Evolutionary conservation across 805 yeast genomes (phyloP), one percentile per base, ranked within the genome.

Genomic region (Candida vartiovaarae): DNA sequence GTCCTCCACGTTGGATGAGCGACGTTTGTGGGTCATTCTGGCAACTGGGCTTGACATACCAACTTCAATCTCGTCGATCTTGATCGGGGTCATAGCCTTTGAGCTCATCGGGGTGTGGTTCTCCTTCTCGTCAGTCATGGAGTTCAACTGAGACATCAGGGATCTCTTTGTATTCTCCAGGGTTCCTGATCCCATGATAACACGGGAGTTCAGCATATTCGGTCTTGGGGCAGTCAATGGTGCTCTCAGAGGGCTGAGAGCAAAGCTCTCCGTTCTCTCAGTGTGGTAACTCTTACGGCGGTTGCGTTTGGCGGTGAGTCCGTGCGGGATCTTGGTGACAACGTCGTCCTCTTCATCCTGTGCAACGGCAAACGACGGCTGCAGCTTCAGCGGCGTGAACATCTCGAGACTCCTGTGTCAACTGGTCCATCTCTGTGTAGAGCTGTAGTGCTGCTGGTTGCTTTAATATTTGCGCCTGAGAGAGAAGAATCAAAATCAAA

Each of bases 291-390:
- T 56, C 42, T 50, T 53, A 38, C 62, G 62, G 43, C 62, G 62
- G 36, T 52, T 54, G 38, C 48, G 51, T 45, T 59, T 59, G 2
- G 59, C 59, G 8, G 60, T 55, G 32, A 75, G 54, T 0, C 80
- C 80, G 52, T 75, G 79, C 2, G 76, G 75, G 40, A 68, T 66
- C 49, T 59, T 65, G 25, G 55, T 56, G 25, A 58, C 20, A 8
- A 41, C 45, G 10, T 50, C 52, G 9, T 46, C 50, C 4, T 41
- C 43, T 4, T 41, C 43, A 25, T 46, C 47, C 6, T 49, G 52
- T 5, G 54, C 56, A 34, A 58, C 48, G 20, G 42, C 40, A 34
- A 55, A 55, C 5, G 47, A 11, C 2, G 44, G 45, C 2, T 36
- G 32, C n/a, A 31, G 41, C 36, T 50, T 58, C 32, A 56, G 34